Evolutionary conservation across 176 grass and related monocot genomes (phyloP), one percentile per base, ranked within the genome.

Genomic region (Musa itinerans): DNA sequence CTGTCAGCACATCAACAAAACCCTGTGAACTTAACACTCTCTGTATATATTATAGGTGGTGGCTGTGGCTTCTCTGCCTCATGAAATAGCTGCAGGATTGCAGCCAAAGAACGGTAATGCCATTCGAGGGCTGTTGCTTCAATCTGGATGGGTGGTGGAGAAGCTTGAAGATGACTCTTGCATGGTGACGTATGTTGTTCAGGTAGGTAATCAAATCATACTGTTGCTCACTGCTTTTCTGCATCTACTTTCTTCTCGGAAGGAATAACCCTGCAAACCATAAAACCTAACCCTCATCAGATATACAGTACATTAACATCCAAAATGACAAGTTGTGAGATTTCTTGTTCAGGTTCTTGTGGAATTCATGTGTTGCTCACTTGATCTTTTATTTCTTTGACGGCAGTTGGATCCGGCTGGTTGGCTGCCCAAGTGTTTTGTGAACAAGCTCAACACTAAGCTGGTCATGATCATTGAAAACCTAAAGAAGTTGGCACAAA

Each of bases 101-200:
- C 86, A 92, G 50, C 95, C 90, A 8, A 83, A 80, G 74, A 89
- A 83, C 66, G 76, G 80, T 25, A 78, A 82, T 69, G 79, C 71
- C 7, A 83, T 84, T 13, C 80, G 89, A 27, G 86, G 94, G 53
- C 81, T 92, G 25, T 78, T 99, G 68, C 80, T 99, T 22, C 96
- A 99, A 62, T 99, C 96, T 19, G 96, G 96, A 57, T 99, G 96
- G 96, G 96, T 99, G 65, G 89, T 99, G 19, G 96, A 99, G 83
- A 92, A 86, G 83, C 86, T 88, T 71, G 80, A 85, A 6, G 71
- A 74, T 78, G 82, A 83, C 63, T 90, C 93, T 2, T 99, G 96
- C 83, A 78, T 92, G 48, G 91, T 92, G 6, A 99, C 96, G 12
- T 89, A 99, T 71, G 89, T 99, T 22, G 83, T 95, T 85, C 89